Evolutionary conservation across 179 eudicot genomes (phyloP), one percentile per base, ranked within the genome.

Genomic region (Dionaea muscipula): DNA sequence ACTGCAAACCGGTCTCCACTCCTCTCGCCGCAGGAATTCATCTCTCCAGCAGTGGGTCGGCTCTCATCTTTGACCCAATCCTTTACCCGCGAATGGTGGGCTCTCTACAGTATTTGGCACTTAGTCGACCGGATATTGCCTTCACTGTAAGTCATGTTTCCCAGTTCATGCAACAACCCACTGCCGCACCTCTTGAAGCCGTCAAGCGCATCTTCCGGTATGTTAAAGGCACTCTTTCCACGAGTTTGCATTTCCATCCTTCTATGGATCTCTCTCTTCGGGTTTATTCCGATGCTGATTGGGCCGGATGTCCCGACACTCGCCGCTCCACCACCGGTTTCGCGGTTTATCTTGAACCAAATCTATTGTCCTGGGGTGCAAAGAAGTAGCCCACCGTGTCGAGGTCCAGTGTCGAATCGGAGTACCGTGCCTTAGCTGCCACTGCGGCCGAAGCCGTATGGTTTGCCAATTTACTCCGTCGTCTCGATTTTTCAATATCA

Each of bases 191-290:
- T 27, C 24, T 33, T 33, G 15, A 11, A 11, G 54, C 13, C 8
- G 35, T 50, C 26, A 50, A 50, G 35, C 7, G 54, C 8, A 50
- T 50, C 24, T 33, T 50, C 14, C n/a, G 36, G 4, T 50, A 50
- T 50, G 33, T 50, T 0, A 50, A 50, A 2, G 27, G 18, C 5
- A 50, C 54, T 26, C 8, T 11, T 1, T 3, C 5, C 24, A 1
- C 3, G 8, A 20, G 21, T 37, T 18, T 52, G 2, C 23, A 2
- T 12, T 17, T 52, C 11, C 35, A 0, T 0, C 0, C 7, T 1
- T 6, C 10, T 1, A 9, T n/a, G n/a, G n/a, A n/a, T n/a, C 16
- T 17, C 22, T 1, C 2, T 2, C 39, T 53, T 9, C 22, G 17
- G 7, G 56, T 4, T 13, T 52, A 26, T 52, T n/a, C 16, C 12